Conservation (phyloP, 495 filamentous ascomycete species). For the Lasiosphaeris hirsuta region DNA sequence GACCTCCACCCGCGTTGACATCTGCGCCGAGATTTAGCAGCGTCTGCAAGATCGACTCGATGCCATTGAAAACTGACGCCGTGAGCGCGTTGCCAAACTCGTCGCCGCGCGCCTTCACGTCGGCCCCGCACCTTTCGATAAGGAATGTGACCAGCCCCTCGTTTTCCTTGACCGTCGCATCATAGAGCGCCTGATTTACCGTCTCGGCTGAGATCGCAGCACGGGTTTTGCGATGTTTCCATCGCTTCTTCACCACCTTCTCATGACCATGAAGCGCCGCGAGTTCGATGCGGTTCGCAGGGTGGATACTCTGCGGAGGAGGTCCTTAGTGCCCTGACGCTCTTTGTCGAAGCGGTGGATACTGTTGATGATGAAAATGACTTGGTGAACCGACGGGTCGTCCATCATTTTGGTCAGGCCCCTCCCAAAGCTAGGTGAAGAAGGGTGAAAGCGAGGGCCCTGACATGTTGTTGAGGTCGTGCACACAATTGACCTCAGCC, state of each 20-base stretch:
- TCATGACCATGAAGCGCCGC: constrained; percentile 8
- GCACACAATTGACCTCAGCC: no score
- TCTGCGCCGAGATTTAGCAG: constrained; percentile 6
- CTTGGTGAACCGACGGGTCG: no score
- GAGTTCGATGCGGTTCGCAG: no score
- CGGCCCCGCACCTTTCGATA: constrained; percentile 6
- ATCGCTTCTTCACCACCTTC: background rate
- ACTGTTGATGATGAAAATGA: no score
- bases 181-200: constrained; percentile 6
- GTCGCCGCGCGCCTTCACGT: constrained; percentile 3
- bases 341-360: no score
- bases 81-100: constrained; percentile 17
- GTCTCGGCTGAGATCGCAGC: background rate
- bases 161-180: constrained; percentile 8
- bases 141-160: constrained; percentile 4
- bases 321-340: no score
- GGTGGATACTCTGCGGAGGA: no score
- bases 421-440: no score
- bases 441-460: no score
- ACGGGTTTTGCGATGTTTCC: background rate
- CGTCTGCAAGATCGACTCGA: constrained; percentile 5
- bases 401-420: no score
- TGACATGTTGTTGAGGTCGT: no score
- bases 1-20: constrained; percentile 9
- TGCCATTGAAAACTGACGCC: constrained; percentile 11